Conservation (phyloP, 2,329 filamentous ascomycete species). For the Lachnellula hyalina region DNA sequence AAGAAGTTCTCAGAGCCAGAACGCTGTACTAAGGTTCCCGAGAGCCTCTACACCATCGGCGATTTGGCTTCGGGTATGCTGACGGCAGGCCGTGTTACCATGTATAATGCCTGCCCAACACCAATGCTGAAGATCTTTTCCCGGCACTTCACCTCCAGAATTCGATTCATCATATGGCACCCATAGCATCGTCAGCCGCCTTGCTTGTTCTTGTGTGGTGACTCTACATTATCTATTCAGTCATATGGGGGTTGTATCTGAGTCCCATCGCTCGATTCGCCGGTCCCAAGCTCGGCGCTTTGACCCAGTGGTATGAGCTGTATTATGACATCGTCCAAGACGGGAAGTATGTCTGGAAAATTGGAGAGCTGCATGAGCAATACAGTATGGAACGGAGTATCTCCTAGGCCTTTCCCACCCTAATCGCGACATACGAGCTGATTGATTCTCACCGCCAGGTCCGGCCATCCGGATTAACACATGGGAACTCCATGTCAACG, state of each 20-base stretch:
- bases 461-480: slow-evolving; percentile 26
- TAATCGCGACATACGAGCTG: slow-evolving; percentile 35
- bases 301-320: slow-evolving; percentile 5
- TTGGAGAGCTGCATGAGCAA: slow-evolving; percentile 37
- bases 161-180: neutral
- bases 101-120: too few relatives aligned
- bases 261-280: slow-evolving; percentile 24
- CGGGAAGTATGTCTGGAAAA: slow-evolving; percentile 38
- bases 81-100: too few relatives aligned
- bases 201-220: neutral
- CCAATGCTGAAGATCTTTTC: too few relatives aligned
- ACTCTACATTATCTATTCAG: neutral
- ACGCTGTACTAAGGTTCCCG: too few relatives aligned
- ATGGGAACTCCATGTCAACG: slow-evolving; percentile 26
- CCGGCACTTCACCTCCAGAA: too few relatives aligned
- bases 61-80: too few relatives aligned
- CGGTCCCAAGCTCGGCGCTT: slow-evolving; percentile 23
- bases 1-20: too few relatives aligned
- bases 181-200: neutral
- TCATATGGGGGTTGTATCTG: slow-evolving; percentile 20
- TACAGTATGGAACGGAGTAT: slow-evolving; percentile 32
- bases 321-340: slow-evolving; percentile 39
- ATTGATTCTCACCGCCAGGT: slow-evolving; percentile 7
- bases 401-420: too few relatives aligned
- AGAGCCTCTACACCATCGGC: too few relatives aligned